These are phyloP conservation scores for Colletotrichum incanum DNA, from an alignment of 2,329 filamentous ascomycete genomes.

Conservation along the genomic window DNA sequence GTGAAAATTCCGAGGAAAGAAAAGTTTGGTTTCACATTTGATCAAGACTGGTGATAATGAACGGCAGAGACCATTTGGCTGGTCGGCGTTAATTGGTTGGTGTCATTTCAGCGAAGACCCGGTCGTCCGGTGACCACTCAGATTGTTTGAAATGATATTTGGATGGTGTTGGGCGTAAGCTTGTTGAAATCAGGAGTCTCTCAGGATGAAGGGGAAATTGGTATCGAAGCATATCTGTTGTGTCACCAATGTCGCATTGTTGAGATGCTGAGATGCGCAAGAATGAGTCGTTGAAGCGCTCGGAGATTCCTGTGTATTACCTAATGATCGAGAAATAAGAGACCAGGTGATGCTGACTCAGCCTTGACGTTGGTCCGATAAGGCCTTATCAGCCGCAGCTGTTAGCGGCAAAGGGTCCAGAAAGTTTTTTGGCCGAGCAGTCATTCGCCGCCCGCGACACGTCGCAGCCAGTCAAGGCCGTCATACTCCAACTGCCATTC, in stretches of 20 bases:
- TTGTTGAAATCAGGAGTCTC: no score
- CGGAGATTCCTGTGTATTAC: background rate
- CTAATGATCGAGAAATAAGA: background rate
- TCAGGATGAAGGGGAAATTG: background rate
- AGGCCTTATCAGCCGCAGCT: constrained; percentile 9
- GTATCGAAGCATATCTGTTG: background rate
- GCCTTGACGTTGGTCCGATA: constrained; percentile 7
- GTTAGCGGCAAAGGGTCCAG: constrained; percentile 2
- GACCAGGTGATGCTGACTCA: background rate
- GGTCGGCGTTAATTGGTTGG: background rate
- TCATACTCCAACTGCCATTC: constrained; percentile 3
- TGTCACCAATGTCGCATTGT: background rate
- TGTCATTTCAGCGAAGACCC: background rate
- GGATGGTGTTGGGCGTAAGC: background rate
- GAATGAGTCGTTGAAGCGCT: no score
- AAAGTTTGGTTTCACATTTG: background rate
- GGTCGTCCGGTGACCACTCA: background rate
- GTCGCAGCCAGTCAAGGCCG: constrained; percentile 16
- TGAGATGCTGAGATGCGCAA: background rate
- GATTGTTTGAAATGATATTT: background rate
- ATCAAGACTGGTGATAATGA: background rate
- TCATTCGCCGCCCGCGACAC: constrained; percentile 32
- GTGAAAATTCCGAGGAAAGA: background rate
- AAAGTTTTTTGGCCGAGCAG: constrained; percentile 12
- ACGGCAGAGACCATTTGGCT: no score